Percentiles rank a stretch among this genome's conserved stretches.
Conservation (phyloP, 2,329 filamentous ascomycete genomes). For the Trichoderma sp. region DNA sequence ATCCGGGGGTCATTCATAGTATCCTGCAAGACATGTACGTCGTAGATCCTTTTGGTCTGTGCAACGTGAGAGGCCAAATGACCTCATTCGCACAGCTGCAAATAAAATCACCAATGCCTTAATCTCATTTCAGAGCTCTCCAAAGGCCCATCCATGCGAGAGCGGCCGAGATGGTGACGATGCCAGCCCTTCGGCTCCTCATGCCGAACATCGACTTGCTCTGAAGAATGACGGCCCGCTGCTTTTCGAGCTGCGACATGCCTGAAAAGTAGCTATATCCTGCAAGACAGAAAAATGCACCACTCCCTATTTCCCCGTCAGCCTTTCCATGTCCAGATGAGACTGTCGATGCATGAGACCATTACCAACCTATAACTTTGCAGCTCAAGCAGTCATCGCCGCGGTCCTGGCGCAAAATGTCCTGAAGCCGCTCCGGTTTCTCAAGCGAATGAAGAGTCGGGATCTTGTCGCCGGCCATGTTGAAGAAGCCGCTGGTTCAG, state of each 20-base stretch:
- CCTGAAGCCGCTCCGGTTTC: conserved; percentile 62
- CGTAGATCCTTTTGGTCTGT: background rate
- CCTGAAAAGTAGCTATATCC: conserved; percentile 78
- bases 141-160: conserved; percentile 71
- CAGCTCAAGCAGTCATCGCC: conserved; percentile 71
- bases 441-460: conserved; percentile 57
- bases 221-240: conserved; percentile 64
- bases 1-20: background rate
- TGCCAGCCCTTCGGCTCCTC: conserved; percentile 67
- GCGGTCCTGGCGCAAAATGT: conserved; percentile 56
- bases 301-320: conserved; percentile 56
- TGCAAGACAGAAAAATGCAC: conserved; percentile 73
- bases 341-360: background rate
- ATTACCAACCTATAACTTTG: conserved; percentile 65
- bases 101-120: background rate
- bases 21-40: background rate
- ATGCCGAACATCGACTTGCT: conserved; percentile 73
- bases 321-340: background rate
- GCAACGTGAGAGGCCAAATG: background rate
- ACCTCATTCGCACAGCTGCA: background rate
- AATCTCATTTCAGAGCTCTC: conserved; percentile 59
- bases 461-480: conserved; percentile 44
- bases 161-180: conserved; percentile 66
- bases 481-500: conserved; percentile 11
- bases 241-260: conserved; percentile 67